These are phyloP conservation scores for Hura crepitans DNA, from an alignment of 441 rosid genomes.

Conservation along the genomic window DNA sequence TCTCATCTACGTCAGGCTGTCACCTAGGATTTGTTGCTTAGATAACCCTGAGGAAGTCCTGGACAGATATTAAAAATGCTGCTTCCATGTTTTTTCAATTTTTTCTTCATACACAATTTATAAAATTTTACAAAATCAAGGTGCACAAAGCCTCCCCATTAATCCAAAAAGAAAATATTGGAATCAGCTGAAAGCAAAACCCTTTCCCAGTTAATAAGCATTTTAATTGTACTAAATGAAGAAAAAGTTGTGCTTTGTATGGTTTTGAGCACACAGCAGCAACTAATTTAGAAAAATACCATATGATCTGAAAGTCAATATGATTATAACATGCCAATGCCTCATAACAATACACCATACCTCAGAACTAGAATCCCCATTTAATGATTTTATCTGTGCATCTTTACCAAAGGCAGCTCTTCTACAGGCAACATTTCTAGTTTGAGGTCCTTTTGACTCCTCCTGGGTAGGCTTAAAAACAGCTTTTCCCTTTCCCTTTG, in stretches of 20 bases:
- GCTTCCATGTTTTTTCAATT: background rate
- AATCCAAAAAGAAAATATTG: background rate
- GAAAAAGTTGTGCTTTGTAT: background rate
- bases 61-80: background rate
- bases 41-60: too few relatives aligned
- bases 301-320: background rate
- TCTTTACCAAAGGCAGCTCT: conserved; percentile 79
- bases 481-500: conserved; percentile 97
- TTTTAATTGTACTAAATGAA: background rate
- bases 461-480: conserved; percentile 77
- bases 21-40: too few relatives aligned
- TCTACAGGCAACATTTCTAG: conserved; percentile 89
- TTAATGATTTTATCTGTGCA: conserved; percentile 59
- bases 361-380: conserved; percentile 92
- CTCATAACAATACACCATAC: conserved; percentile 35
- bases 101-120: background rate
- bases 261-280: background rate
- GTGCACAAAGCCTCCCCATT: background rate
- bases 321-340: background rate
- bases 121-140: background rate
- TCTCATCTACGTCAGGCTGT: too few relatives aligned
- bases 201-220: background rate
- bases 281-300: too few relatives aligned
- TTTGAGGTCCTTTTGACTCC: conserved; percentile 87
- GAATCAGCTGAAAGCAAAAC: background rate